phyloP scores from a whole-genome alignment of 73 alveolate species.

The Tetrahymena borealis region DNA sequence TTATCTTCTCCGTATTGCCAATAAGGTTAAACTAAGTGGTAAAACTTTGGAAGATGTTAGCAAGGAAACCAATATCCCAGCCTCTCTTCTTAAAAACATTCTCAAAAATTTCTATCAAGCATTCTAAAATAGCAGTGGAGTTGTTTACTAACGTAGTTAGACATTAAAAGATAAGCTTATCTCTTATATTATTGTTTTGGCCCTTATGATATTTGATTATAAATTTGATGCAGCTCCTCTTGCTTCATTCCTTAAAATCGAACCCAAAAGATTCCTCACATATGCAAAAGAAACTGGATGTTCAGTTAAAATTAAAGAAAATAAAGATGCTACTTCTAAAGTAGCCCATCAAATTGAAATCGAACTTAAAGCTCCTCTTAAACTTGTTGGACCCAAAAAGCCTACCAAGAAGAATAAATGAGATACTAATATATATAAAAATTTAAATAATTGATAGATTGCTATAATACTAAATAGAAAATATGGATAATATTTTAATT shows the following conservation, averaged over 20 bases:
- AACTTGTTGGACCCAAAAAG: neutral
- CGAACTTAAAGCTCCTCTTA: neutral
- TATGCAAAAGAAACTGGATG: neutral
- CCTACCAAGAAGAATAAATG: neutral
- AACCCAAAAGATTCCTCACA: neutral
- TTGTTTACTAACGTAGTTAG: neutral
- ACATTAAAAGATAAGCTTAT: neutral
- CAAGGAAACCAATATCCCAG: neutral
- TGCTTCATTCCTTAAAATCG: neutral
- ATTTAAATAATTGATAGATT: no score
- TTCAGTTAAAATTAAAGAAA: neutral
- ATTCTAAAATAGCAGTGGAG: neutral
- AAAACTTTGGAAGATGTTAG: neutral
- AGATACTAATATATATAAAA: no score
- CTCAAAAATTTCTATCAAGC: neutral
- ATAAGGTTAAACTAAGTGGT: neutral
- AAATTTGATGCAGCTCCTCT: slow-evolving; percentile 1
- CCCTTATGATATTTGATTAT: neutral
- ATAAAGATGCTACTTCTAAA: neutral
- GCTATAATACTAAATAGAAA: no score
- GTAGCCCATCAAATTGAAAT: neutral
- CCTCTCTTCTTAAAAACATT: neutral
- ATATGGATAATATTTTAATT: no score
- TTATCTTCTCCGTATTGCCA: neutral
- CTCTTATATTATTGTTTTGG: neutral